Evolutionary conservation across 495 filamentous ascomycete species (phyloP).

Genomic region (Cercophora scortea): DNA sequence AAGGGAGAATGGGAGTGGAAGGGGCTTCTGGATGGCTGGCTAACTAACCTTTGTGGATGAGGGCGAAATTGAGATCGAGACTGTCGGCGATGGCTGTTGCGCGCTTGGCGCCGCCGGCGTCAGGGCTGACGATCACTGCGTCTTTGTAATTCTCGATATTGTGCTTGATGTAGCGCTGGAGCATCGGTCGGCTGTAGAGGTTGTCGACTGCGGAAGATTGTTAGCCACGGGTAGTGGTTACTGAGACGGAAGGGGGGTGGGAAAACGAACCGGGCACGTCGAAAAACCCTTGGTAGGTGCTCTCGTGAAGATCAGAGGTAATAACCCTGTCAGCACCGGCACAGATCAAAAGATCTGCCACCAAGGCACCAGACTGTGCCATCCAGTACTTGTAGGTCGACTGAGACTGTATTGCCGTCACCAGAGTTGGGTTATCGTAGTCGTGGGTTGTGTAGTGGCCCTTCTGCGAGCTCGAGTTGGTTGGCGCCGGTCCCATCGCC

Average conservation of each 20-base stretch:
- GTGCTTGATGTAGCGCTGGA: slow-evolving; percentile 84
- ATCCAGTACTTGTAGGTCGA: slow-evolving; percentile 97
- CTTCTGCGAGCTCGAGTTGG: background rate
- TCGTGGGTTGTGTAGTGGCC: slow-evolving; percentile 45
- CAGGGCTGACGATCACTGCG: slow-evolving; percentile 90
- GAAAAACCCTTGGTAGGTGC: slow-evolving; percentile 75
- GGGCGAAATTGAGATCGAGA: slow-evolving; percentile 85
- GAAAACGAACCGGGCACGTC: slow-evolving; percentile 59
- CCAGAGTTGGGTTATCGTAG: slow-evolving; percentile 45
- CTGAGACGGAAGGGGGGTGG: background rate
- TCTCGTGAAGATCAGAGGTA: slow-evolving; percentile 92
- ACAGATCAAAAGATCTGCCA: slow-evolving; percentile 89
- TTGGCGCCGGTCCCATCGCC: background rate
- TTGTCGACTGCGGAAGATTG: slow-evolving; percentile 61
- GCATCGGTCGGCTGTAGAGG: slow-evolving; percentile 77
- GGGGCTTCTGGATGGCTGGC: too few relatives aligned
- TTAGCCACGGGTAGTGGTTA: background rate
- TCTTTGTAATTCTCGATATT: slow-evolving; percentile 80
- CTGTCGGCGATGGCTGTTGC: slow-evolving; percentile 93
- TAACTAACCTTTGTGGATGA: slow-evolving; percentile 78
- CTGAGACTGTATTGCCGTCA: slow-evolving; percentile 60
- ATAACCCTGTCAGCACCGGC: slow-evolving; percentile 93
- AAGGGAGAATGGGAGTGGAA: too few relatives aligned
- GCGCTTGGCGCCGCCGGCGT: slow-evolving; percentile 97
- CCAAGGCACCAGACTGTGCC: slow-evolving; percentile 88